phyloP scores from a whole-genome alignment of 2,329 filamentous ascomycete species.

The Zasmidium cellare region DNA sequence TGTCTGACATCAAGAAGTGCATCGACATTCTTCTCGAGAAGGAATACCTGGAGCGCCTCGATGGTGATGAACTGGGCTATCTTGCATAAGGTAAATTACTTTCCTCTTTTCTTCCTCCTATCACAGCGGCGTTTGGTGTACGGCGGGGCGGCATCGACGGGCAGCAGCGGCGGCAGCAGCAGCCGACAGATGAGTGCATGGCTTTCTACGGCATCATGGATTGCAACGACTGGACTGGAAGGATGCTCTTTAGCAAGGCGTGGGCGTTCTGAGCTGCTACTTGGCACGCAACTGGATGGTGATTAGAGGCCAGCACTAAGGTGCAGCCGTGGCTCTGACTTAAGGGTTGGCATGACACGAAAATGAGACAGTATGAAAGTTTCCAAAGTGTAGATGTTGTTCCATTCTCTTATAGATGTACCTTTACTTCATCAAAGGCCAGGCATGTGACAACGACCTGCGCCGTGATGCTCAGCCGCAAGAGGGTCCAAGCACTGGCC shows the following conservation, averaged over 20 bases:
- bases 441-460: neutral
- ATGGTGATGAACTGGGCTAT: slow-evolving; percentile 92
- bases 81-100: slow-evolving; percentile 62
- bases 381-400: neutral
- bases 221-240: neutral
- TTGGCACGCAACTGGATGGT: neutral
- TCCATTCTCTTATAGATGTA: too few relatives aligned
- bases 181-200: neutral
- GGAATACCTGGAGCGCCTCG: slow-evolving; percentile 94
- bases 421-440: too few relatives aligned
- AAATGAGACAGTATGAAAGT: slow-evolving; percentile 2
- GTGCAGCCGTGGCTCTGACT: slow-evolving; percentile 1
- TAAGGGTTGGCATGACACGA: neutral
- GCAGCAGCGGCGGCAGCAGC: neutral
- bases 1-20: slow-evolving; percentile 98
- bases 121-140: neutral
- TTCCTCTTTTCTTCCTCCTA: neutral
- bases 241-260: slow-evolving; percentile 30
- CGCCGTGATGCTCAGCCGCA: neutral
- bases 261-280: slow-evolving; percentile 25
- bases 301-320: neutral
- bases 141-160: neutral
- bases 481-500: neutral
- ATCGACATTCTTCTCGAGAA: slow-evolving; percentile 98
- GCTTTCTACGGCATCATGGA: neutral